Evolutionary conservation across 805 yeast genomes (phyloP).

Genomic region (Candida railenensis): DNA sequence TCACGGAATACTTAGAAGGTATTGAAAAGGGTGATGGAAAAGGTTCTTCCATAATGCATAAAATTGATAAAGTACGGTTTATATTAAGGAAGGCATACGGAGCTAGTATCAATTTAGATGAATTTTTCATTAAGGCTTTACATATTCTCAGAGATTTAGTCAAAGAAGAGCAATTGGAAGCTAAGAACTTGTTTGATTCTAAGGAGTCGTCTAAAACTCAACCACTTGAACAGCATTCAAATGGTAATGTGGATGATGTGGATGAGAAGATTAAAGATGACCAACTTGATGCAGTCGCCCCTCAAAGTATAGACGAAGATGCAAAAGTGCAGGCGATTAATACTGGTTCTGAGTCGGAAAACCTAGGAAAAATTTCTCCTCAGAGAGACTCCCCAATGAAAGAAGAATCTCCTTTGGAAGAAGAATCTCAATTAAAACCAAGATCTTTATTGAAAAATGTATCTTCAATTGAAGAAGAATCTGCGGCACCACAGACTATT

Average conservation of each 20-base stretch:
- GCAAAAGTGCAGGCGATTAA: too few relatives aligned
- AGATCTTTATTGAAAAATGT: too few relatives aligned
- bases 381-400: too few relatives aligned
- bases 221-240: background rate
- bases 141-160: background rate
- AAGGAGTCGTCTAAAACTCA: background rate
- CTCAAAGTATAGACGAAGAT: too few relatives aligned
- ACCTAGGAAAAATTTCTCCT: too few relatives aligned
- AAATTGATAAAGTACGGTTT: constrained; percentile 23
- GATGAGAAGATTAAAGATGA: background rate
- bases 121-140: constrained; percentile 14
- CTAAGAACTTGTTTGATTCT: too few relatives aligned
- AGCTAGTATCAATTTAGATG: constrained; percentile 23
- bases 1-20: constrained; percentile 10
- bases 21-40: constrained; percentile 11
- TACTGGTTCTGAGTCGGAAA: too few relatives aligned
- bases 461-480: too few relatives aligned
- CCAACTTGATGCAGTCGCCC: background rate
- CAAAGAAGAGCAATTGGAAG: background rate
- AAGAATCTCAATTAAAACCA: too few relatives aligned
- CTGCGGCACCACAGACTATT: too few relatives aligned
- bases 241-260: background rate
- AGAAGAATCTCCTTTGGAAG: too few relatives aligned
- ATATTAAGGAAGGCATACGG: constrained; percentile 31
- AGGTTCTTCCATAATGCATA: constrained; percentile 5